Conservation (phyloP, 148 eudicot species). For the Fagopyrum homotropicum region DNA sequence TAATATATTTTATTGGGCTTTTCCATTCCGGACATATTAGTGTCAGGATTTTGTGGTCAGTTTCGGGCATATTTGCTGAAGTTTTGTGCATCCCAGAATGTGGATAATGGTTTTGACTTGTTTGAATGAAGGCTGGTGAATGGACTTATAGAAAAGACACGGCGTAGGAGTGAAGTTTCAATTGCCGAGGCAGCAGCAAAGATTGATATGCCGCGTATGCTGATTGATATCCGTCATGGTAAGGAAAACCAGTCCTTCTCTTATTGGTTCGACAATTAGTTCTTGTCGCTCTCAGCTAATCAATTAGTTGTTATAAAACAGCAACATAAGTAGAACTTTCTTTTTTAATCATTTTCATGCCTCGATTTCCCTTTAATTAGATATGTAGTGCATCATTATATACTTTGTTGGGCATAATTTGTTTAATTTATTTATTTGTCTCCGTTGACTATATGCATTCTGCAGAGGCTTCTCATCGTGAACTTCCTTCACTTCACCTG, state of each 20-base stretch:
- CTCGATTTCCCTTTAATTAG: neutral
- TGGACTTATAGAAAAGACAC: slow-evolving; percentile 72
- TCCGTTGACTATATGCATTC: slow-evolving; percentile 25
- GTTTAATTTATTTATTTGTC: neutral
- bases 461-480: slow-evolving; percentile 91
- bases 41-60: neutral
- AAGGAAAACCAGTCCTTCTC: slow-evolving; percentile 12
- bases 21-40: neutral
- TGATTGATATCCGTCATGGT: slow-evolving; percentile 96
- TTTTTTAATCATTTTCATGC: neutral
- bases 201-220: slow-evolving; percentile 74
- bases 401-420: neutral
- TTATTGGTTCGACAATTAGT: neutral
- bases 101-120: slow-evolving; percentile 15
- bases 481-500: slow-evolving; percentile 78
- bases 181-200: slow-evolving; percentile 69
- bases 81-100: neutral
- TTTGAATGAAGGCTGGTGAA: slow-evolving; percentile 69
- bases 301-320: neutral
- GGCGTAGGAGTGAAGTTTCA: slow-evolving; percentile 48
- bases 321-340: neutral
- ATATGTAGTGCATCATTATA: neutral
- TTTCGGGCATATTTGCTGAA: neutral
- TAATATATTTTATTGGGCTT: neutral
- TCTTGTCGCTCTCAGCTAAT: neutral